These are phyloP conservation scores for Malus hybrid DNA, from an alignment of 331 rosid species.

Conservation along the genomic window DNA sequence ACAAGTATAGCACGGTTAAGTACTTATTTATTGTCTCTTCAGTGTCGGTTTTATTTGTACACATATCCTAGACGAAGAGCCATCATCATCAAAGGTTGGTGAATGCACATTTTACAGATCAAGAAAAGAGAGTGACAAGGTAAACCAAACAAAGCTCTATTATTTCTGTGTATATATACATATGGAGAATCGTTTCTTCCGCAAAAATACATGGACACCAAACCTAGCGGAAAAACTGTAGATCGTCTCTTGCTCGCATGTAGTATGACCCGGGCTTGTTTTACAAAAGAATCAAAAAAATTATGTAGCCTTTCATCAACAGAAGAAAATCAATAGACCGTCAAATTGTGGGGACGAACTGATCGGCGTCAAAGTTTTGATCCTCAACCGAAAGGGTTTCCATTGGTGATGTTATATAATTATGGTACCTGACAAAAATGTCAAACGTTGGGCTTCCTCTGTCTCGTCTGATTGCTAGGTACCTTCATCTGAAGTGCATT, in stretches of 20 bases:
- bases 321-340: conserved; percentile 4
- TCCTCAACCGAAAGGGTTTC: conserved; percentile 8
- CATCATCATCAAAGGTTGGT: neutral
- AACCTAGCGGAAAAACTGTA: neutral
- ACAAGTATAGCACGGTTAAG: no score
- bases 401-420: neutral
- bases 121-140: neutral
- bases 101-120: neutral
- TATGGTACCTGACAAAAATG: neutral
- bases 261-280: neutral
- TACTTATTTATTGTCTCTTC: no score
- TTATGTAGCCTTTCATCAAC: conserved; percentile 2
- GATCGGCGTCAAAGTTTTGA: neutral
- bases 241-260: neutral
- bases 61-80: no score
- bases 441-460: conserved; percentile 15
- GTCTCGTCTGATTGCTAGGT: conserved; percentile 18
- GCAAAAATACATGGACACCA: neutral
- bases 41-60: no score
- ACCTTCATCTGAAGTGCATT: conserved; percentile 36
- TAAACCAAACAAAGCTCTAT: neutral
- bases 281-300: conserved; percentile 26
- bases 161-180: conserved; percentile 11
- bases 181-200: neutral
- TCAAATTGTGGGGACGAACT: neutral